Conservation (phyloP, 352 stramenopile genomes). For the Elongisporangium prolatum region DNA sequence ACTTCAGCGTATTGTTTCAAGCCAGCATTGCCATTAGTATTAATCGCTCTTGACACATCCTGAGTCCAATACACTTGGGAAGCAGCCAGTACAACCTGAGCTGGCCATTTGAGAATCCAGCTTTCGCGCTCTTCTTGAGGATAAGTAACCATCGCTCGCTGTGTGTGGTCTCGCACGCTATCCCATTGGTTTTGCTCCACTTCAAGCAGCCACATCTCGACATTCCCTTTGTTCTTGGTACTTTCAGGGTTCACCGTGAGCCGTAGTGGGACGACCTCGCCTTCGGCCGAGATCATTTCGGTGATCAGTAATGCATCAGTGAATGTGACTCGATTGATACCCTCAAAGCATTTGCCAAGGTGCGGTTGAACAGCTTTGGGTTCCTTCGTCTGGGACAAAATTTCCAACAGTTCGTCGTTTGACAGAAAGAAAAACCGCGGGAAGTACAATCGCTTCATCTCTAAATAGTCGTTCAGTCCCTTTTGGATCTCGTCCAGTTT, state of each 20-base stretch:
- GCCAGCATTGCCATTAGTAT: constrained; percentile 50
- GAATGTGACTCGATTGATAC: constrained; percentile 90
- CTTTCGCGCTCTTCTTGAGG: constrained; percentile 59
- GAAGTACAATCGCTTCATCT: constrained; percentile 92
- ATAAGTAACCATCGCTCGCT: constrained; percentile 86
- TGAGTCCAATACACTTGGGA: constrained; percentile 94
- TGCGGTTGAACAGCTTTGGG: constrained; percentile 90
- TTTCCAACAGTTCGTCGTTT: constrained; percentile 92
- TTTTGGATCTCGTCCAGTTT: constrained; percentile 95
- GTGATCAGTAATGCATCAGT: constrained; percentile 90
- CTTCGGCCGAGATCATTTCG: constrained; percentile 92
- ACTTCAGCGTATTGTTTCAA: constrained; percentile 76
- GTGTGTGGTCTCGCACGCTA: constrained; percentile 88
- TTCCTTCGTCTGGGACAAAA: constrained; percentile 92
- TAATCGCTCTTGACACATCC: constrained; percentile 87
- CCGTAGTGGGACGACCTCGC: constrained; percentile 85
- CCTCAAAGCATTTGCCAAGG: constrained; percentile 89
- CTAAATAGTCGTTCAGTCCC: constrained; percentile 91
- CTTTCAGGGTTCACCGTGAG: constrained; percentile 88
- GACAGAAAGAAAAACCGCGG: constrained; percentile 95
- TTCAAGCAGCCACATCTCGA: constrained; percentile 93
- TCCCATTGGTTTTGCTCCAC: constrained; percentile 91
- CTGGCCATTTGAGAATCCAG: constrained; percentile 94
- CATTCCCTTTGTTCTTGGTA: constrained; percentile 91
- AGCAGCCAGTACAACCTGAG: constrained; percentile 90